Conservation (phyloP, 768 basidiomycete genomes). For the Podaxis rugospora region DNA sequence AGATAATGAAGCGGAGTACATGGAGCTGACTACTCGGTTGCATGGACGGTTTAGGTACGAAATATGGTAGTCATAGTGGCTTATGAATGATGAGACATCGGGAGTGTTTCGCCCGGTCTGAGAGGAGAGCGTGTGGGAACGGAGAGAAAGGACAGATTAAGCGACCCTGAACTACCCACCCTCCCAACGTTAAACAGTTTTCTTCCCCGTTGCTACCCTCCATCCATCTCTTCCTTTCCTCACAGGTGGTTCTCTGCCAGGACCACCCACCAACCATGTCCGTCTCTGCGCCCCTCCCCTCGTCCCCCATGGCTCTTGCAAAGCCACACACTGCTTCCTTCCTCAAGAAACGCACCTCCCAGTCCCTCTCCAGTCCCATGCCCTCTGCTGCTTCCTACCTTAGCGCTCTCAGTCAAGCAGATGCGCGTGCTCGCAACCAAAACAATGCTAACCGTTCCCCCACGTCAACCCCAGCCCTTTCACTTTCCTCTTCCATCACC, state of each 20-base stretch:
- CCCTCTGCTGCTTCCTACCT: slow-evolving; percentile 40
- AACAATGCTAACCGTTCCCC: slow-evolving; percentile 32
- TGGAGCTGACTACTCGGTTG: slow-evolving; percentile 72
- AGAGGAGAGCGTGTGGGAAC: slow-evolving; percentile 7
- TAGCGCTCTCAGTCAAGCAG: slow-evolving; percentile 43
- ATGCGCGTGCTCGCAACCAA: slow-evolving; percentile 56
- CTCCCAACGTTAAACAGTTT: background rate
- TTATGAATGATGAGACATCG: background rate
- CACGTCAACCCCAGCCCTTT: slow-evolving; percentile 66
- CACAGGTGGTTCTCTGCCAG: background rate
- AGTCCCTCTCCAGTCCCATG: slow-evolving; percentile 24
- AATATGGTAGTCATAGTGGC: slow-evolving; percentile 43
- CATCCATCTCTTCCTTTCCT: background rate
- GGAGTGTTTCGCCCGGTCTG: background rate
- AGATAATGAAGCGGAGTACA: slow-evolving; percentile 80
- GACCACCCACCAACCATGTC: background rate
- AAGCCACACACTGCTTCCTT: slow-evolving; percentile 42
- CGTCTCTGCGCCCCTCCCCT: slow-evolving; percentile 17
- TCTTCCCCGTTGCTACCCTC: background rate
- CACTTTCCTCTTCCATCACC: slow-evolving; percentile 70
- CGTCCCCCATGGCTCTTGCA: slow-evolving; percentile 64
- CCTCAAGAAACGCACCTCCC: slow-evolving; percentile 50
- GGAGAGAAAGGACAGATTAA: background rate
- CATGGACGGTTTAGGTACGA: slow-evolving; percentile 69
- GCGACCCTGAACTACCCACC: background rate